These are phyloP conservation scores for Rhodotorula taiwanensis DNA, from an alignment of 768 basidiomycete genomes.

Conservation along the genomic window DNA sequence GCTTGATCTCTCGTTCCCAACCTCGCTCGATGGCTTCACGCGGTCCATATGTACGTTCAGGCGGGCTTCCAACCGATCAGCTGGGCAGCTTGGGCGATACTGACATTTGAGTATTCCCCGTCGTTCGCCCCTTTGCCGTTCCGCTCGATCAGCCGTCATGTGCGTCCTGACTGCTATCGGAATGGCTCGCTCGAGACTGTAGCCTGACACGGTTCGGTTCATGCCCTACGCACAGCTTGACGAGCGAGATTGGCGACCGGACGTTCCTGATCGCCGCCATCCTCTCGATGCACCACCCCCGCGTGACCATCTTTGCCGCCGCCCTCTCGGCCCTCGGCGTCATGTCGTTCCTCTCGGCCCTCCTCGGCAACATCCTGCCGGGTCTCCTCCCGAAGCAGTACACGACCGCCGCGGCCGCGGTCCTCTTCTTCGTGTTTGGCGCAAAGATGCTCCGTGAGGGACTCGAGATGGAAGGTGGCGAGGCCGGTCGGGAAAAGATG, in stretches of 20 bases:
- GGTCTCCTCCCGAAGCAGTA: constrained; percentile 66
- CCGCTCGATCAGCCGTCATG: constrained; percentile 22
- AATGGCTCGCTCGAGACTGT: too few relatives aligned
- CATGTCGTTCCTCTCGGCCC: constrained; percentile 91
- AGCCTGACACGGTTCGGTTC: too few relatives aligned
- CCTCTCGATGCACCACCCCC: constrained; percentile 72
- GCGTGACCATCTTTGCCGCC: constrained; percentile 73
- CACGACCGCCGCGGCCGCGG: constrained; percentile 66
- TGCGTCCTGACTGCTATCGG: not conserved
- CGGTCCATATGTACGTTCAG: constrained; percentile 21
- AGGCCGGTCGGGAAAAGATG: constrained; percentile 64
- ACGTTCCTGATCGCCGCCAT: constrained; percentile 82
- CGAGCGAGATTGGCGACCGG: constrained; percentile 90
- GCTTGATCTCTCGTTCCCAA: constrained; percentile 26
- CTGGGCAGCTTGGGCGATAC: not conserved
- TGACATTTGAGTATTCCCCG: not conserved
- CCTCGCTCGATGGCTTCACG: constrained; percentile 20
- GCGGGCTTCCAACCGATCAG: not conserved
- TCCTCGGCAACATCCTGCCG: constrained; percentile 84
- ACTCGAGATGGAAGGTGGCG: constrained; percentile 59
- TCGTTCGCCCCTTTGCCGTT: too few relatives aligned
- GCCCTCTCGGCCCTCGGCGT: constrained; percentile 79
- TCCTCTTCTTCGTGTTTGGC: constrained; percentile 86
- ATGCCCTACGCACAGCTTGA: too few relatives aligned
- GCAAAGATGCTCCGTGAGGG: constrained; percentile 82